A percentile compares a stretch with the other conserved stretches of the same genome.
phyloP scores from a whole-genome alignment of 805 yeast genomes.

The Millerozyma miso region DNA sequence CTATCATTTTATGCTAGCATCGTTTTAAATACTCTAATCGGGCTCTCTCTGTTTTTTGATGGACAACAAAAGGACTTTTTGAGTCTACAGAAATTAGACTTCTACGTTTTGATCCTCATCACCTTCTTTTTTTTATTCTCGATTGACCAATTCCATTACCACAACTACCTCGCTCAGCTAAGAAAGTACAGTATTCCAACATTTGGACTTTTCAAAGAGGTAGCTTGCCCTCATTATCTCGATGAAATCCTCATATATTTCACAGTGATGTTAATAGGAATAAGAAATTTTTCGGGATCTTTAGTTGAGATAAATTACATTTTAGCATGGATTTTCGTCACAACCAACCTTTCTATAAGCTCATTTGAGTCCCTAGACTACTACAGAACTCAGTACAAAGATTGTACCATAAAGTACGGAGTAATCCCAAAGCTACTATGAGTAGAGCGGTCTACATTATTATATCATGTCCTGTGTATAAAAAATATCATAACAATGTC shows the following conservation, averaged over 20 bases:
- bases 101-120: slow-evolving; percentile 20
- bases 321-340: slow-evolving; percentile 29
- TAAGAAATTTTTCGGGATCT: slow-evolving; percentile 10
- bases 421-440: slow-evolving; percentile 36
- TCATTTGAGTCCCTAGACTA: slow-evolving; percentile 49
- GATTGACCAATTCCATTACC: slow-evolving; percentile 52
- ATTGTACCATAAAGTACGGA: slow-evolving; percentile 25
- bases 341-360: slow-evolving; percentile 50
- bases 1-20: slow-evolving; percentile 52
- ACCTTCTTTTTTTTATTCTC: slow-evolving; percentile 45
- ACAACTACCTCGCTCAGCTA: slow-evolving; percentile 43
- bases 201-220: slow-evolving; percentile 44
- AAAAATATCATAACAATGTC: neutral
- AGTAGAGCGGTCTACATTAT: neutral
- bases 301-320: slow-evolving; percentile 17
- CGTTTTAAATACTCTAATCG: slow-evolving; percentile 32
- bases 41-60: slow-evolving; percentile 12
- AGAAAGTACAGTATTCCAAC: slow-evolving; percentile 56
- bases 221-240: slow-evolving; percentile 65
- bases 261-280: slow-evolving; percentile 21
- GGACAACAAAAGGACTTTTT: neutral
- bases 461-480: slow-evolving; percentile 4
- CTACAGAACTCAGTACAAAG: slow-evolving; percentile 33
- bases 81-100: slow-evolving; percentile 9
- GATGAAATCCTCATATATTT: slow-evolving; percentile 60